phyloP scores from a whole-genome alignment of 2,329 filamentous ascomycete genomes.

The Trichoderma sp. region DNA sequence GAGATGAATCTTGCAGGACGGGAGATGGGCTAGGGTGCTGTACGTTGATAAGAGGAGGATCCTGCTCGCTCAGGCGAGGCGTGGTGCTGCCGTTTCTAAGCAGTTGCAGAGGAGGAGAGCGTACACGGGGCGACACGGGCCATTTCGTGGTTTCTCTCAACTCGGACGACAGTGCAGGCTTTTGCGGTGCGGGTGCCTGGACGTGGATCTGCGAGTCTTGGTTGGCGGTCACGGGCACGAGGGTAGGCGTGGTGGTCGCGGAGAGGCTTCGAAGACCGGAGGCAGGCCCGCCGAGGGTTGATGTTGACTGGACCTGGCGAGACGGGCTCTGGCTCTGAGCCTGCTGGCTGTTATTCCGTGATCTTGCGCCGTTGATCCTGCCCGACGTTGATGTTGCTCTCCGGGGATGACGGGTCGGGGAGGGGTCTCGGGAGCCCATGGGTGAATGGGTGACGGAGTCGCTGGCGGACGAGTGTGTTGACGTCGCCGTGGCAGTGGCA shows the following conservation, averaged over 20 bases:
- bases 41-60: slow-evolving; percentile 52
- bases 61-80: slow-evolving; percentile 49
- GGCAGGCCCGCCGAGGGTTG: slow-evolving; percentile 51
- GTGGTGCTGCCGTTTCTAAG: slow-evolving; percentile 46
- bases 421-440: slow-evolving; percentile 46
- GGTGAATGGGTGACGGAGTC: slow-evolving; percentile 40
- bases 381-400: slow-evolving; percentile 37
- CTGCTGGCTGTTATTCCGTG: slow-evolving; percentile 63
- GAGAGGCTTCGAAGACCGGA: slow-evolving; percentile 67
- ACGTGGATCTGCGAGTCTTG: slow-evolving; percentile 54
- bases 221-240: slow-evolving; percentile 59
- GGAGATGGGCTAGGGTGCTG: slow-evolving; percentile 50
- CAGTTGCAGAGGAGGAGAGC: slow-evolving; percentile 67
- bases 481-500: slow-evolving; percentile 29
- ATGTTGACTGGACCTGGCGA: slow-evolving; percentile 47
- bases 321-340: slow-evolving; percentile 66
- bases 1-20: slow-evolving; percentile 40
- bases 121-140: slow-evolving; percentile 74
- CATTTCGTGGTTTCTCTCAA: slow-evolving; percentile 63
- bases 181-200: slow-evolving; percentile 64
- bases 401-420: slow-evolving; percentile 43
- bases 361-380: slow-evolving; percentile 45
- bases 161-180: slow-evolving; percentile 49
- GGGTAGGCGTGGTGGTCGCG: slow-evolving; percentile 63
- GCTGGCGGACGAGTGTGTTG: slow-evolving; percentile 38